A percentile compares a stretch with the other conserved stretches of the same genome.
Conservation (phyloP, 805 yeast genomes). For the Candida broadrunensis region DNA sequence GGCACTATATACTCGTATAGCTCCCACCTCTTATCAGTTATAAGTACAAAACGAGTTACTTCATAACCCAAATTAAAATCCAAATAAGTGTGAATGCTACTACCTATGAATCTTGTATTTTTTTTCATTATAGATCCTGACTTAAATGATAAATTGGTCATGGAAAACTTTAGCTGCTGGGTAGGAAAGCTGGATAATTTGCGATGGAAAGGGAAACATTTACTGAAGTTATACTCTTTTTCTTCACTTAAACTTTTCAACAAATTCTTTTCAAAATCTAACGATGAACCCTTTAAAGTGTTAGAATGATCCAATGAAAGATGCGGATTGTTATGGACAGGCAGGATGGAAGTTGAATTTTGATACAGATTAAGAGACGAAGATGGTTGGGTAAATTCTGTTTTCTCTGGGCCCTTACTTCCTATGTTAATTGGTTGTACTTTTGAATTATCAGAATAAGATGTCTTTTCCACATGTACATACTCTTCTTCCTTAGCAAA, state of each 20-base stretch:
- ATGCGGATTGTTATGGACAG: background rate
- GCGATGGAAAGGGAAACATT: conserved; percentile 81
- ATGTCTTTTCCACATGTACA: background rate
- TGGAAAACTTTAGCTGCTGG: conserved; percentile 45
- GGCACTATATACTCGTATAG: conserved; percentile 51
- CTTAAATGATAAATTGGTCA: conserved; percentile 21
- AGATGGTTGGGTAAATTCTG: background rate
- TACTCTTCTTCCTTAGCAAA: conserved; percentile 37
- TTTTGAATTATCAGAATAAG: conserved; percentile 4
- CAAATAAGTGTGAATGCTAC: conserved; percentile 26
- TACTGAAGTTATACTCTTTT: conserved; percentile 67
- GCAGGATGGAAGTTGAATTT: background rate
- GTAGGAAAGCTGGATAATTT: conserved; percentile 51
- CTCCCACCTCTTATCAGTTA: conserved; percentile 72
- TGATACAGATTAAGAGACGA: background rate
- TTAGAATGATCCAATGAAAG: background rate
- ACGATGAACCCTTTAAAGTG: background rate
- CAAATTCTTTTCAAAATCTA: conserved; percentile 13
- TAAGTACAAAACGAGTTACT: conserved; percentile 59
- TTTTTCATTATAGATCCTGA: conserved; percentile 22
- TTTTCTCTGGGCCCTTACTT: conserved; percentile 7
- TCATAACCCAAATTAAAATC: conserved; percentile 48
- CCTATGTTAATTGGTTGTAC: conserved; percentile 7
- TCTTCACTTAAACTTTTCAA: conserved; percentile 25
- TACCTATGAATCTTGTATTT: conserved; percentile 23